These are phyloP conservation scores for Epichloe gansuensis DNA, from an alignment of 2,329 filamentous ascomycete species.

Conservation along the genomic window DNA sequence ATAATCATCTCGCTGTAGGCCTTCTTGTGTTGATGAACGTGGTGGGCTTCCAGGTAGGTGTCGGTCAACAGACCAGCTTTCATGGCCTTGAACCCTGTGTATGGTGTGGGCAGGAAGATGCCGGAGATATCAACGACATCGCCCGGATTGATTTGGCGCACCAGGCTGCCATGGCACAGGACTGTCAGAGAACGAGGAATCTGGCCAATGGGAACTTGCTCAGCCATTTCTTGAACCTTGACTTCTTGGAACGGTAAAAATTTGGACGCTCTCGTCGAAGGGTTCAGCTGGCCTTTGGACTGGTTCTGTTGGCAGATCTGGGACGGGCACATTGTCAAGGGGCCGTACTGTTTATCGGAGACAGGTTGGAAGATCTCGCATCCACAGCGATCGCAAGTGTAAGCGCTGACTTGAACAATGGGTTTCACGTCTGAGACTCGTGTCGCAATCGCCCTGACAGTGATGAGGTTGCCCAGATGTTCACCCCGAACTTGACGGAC, in stretches of 20 bases:
- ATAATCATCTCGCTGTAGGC: conserved; percentile 87
- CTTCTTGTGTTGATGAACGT: conserved; percentile 93
- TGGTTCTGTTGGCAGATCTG: conserved; percentile 84
- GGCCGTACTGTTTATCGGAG: conserved; percentile 79
- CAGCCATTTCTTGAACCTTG: conserved; percentile 98
- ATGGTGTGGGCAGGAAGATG: conserved; percentile 92
- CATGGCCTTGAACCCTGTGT: conserved; percentile 98
- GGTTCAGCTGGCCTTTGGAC: conserved; percentile 82
- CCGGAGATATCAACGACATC: conserved; percentile 90
- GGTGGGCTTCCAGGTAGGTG: conserved; percentile 90
- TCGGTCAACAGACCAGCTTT: conserved; percentile 91
- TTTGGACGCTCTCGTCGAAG: conserved; percentile 91
- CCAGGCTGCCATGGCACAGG: conserved; percentile 75
- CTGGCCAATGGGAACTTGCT: conserved; percentile 95
- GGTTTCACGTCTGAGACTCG: conserved; percentile 97
- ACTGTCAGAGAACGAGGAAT: conserved; percentile 87
- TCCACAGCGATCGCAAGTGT: conserved; percentile 92
- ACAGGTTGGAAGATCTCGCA: conserved; percentile 97
- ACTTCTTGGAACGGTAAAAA: conserved; percentile 96
- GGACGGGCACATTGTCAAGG: conserved; percentile 76
- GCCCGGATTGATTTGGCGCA: conserved; percentile 79
- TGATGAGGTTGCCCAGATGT: conserved; percentile 86
- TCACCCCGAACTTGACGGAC: conserved; percentile 88
- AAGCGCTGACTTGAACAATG: conserved; percentile 92
- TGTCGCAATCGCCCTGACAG: conserved; percentile 84